Evolutionary conservation across 352 stramenopile genomes (phyloP), one percentile per base, ranked within the genome.

Genomic region (Blastocystis sp.): DNA sequence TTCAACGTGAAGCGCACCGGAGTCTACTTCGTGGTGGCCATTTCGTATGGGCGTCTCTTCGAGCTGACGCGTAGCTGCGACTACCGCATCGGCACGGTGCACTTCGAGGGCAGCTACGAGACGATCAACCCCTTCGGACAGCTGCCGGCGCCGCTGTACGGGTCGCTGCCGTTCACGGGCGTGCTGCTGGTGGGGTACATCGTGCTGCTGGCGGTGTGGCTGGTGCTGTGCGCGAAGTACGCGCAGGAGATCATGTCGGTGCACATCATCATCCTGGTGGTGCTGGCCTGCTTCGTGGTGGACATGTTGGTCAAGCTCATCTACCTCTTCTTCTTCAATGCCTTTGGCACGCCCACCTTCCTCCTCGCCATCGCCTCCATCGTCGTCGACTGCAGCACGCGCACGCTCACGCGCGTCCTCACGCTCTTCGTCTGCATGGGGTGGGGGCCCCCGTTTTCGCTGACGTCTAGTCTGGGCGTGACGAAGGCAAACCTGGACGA

Each of bases 401-500:
- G 74, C 43, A 82, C 74, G 38, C 38, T 82, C 7, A 82, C 59
- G 14, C 59, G 74, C 11, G 53, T 82, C 28, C 52, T 82, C 11
- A 82, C 56, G 10, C 62, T 82, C 28, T 67, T 71, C 59, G 43
- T 82, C 43, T 67, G 59, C 74, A 82, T 82, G 74, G 74, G 74
- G 74, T 82, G 28, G 34, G 11, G 4, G 0, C 41, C 11, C 21
- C 11, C 38, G 59, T 10, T 5, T 23, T 9, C n/a, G 70, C 17
- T 43, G 17, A 81, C 62, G 61, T 7, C 9, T 77, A 87, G 62
- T 34, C 62, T 87, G 62, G 77, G 77, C 34, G 77, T 87, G 23
- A 87, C 77, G 48, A 81, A 66, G 71, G 19, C 43, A 23, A 81
- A 23, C 11, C 41, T 81, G 21, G 71, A 81, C 41, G 71, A 81